phyloP scores from a whole-genome alignment of 2,329 filamentous ascomycete species.

The Scedosporium boydii region DNA sequence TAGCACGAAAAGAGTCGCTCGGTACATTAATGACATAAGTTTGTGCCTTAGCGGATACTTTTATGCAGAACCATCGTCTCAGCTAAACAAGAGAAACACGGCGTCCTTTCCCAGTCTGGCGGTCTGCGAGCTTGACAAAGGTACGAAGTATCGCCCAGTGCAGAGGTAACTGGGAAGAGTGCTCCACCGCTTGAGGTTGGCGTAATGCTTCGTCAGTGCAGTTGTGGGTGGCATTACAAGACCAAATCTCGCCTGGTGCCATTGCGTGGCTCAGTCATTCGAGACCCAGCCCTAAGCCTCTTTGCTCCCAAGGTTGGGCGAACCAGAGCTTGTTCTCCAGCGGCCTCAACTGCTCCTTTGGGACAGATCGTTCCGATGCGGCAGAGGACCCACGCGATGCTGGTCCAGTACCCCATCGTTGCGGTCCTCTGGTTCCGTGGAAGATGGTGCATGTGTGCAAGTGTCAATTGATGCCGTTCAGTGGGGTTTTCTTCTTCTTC shows the following conservation, averaged over 20 bases:
- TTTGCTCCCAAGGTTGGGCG: neutral
- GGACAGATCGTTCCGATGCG: neutral
- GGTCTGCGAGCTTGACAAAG: neutral
- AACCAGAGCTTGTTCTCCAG: neutral
- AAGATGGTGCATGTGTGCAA: neutral
- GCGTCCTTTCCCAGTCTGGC: slow-evolving; percentile 1
- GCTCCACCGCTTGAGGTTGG: neutral
- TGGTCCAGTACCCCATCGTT: neutral
- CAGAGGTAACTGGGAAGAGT: no score
- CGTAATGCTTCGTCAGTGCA: neutral
- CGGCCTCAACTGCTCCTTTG: neutral
- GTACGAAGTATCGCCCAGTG: no score
- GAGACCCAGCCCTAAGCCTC: neutral
- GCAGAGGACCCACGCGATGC: neutral
- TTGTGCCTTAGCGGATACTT: neutral
- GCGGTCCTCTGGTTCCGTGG: neutral
- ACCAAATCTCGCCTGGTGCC: neutral
- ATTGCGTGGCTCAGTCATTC: neutral
- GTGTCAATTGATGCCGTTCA: no score
- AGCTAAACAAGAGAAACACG: neutral
- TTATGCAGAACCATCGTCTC: slow-evolving; percentile 6
- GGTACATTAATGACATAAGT: neutral
- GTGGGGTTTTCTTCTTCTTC: no score
- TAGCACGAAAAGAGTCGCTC: no score
- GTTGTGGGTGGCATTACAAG: neutral